These are phyloP conservation scores for Lentinula sp. DNA, from an alignment of 768 basidiomycete genomes.

Conservation along the genomic window DNA sequence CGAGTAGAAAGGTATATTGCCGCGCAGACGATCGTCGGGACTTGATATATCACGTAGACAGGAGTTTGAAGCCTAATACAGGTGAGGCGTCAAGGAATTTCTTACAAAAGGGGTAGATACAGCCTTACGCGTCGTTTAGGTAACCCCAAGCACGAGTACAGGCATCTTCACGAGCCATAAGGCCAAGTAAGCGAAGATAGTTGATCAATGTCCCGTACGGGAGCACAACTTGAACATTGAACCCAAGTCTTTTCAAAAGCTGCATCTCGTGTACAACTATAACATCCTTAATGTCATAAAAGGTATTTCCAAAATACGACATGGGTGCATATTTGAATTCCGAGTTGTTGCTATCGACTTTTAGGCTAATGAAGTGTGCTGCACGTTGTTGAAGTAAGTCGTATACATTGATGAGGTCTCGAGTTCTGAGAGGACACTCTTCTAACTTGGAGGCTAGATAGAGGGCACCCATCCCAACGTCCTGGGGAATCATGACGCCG, in stretches of 20 bases:
- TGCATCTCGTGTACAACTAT: constrained; percentile 97
- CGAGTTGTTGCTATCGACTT: constrained; percentile 18
- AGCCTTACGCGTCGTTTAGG: constrained; percentile 87
- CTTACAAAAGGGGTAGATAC: background rate
- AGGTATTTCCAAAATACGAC: constrained; percentile 84
- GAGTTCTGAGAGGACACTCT: constrained; percentile 86
- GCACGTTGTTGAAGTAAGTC: constrained; percentile 81
- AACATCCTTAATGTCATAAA: constrained; percentile 93
- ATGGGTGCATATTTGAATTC: constrained; percentile 72
- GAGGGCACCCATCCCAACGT: constrained; percentile 84
- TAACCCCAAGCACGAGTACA: constrained; percentile 89
- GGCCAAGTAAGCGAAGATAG: constrained; percentile 86
- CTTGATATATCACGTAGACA: constrained; percentile 83
- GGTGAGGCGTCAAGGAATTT: background rate
- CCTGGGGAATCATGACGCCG: constrained; percentile 35
- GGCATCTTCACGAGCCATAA: constrained; percentile 64
- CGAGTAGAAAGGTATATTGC: constrained; percentile 81
- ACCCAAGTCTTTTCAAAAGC: constrained; percentile 90
- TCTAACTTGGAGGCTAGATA: constrained; percentile 89
- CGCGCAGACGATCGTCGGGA: constrained; percentile 85
- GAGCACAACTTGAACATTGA: constrained; percentile 88
- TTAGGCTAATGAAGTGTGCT: constrained; percentile 38
- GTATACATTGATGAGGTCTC: constrained; percentile 93
- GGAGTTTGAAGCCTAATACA: constrained; percentile 82
- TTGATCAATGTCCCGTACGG: constrained; percentile 95